These are phyloP conservation scores for Persicaria tinctoria DNA, from an alignment of 148 eudicot species.

Conservation along the genomic window DNA sequence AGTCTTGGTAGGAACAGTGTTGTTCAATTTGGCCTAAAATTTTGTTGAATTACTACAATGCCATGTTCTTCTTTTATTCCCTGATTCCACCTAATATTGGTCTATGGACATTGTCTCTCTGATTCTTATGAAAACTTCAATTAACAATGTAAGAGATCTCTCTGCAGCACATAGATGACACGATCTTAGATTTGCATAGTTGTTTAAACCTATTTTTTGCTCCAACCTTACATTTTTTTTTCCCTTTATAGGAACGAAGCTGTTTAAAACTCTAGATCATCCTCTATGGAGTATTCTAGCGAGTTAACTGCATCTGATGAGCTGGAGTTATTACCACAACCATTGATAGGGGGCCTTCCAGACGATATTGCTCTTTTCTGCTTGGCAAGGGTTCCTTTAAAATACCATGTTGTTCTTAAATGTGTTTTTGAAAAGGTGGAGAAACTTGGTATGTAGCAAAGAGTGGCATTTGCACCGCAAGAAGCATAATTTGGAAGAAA, in stretches of 20 bases:
- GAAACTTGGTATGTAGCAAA: conserved; percentile 56
- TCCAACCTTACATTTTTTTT: neutral
- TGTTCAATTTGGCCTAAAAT: too few relatives aligned
- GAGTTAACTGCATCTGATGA: conserved; percentile 3
- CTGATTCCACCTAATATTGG: too few relatives aligned
- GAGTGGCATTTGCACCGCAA: conserved; percentile 51
- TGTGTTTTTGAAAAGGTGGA: conserved; percentile 86
- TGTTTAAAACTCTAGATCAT: neutral
- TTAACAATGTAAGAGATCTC: neutral
- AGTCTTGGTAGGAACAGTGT: too few relatives aligned
- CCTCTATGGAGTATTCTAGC: conserved; percentile 1
- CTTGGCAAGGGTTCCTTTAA: conserved; percentile 70
- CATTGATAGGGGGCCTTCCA: conserved; percentile 66
- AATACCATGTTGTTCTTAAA: conserved; percentile 55
- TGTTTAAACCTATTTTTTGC: neutral
- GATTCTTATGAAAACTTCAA: neutral
- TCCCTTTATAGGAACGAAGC: neutral
- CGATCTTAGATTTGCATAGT: neutral
- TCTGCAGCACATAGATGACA: neutral
- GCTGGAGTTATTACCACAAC: conserved; percentile 6
- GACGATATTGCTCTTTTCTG: conserved; percentile 75
- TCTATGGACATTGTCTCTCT: neutral
- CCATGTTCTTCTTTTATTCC: too few relatives aligned
- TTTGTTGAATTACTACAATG: too few relatives aligned
- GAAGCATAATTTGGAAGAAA: conserved; percentile 53